A percentile compares a stretch with the other conserved stretches of the same genome.
Evolutionary conservation across 768 basidiomycete genomes (phyloP).

Genomic region (Termitomyces sp.): DNA sequence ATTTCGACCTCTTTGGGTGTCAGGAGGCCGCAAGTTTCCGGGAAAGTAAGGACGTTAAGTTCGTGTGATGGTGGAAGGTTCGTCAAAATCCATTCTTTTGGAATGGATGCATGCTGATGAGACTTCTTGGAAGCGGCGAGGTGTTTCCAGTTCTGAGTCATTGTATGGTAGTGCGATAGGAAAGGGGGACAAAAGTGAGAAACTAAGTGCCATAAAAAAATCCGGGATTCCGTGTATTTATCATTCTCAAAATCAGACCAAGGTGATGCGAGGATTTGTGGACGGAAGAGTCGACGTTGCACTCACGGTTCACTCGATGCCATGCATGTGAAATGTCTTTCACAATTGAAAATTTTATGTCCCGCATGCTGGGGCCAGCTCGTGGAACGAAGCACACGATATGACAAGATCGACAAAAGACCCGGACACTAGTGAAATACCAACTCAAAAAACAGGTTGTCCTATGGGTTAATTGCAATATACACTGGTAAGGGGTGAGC

Average conservation of each 20-base stretch:
- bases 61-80: slow-evolving; percentile 39
- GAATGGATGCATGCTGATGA: slow-evolving; percentile 51
- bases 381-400: neutral
- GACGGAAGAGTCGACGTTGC: neutral
- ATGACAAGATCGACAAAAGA: neutral
- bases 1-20: slow-evolving; percentile 44
- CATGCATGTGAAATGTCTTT: neutral
- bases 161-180: neutral
- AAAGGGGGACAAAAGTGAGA: too few relatives aligned
- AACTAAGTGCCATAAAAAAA: neutral
- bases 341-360: too few relatives aligned
- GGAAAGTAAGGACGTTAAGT: slow-evolving; percentile 50
- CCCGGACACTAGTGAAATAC: neutral
- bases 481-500: neutral
- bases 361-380: too few relatives aligned
- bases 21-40: slow-evolving; percentile 53
- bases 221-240: neutral
- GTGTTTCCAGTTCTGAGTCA: slow-evolving; percentile 41
- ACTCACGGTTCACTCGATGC: neutral
- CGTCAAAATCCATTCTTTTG: slow-evolving; percentile 56
- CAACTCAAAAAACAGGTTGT: neutral
- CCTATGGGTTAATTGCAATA: neutral
- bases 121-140: slow-evolving; percentile 49
- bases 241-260: neutral
- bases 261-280: neutral